A percentile compares a stretch with the other conserved stretches of the same genome.
These are phyloP conservation scores for Pleurozium schreberi DNA, from an alignment of 225 moss, liverwort and hornwort genomes.

Conservation along the genomic window DNA sequence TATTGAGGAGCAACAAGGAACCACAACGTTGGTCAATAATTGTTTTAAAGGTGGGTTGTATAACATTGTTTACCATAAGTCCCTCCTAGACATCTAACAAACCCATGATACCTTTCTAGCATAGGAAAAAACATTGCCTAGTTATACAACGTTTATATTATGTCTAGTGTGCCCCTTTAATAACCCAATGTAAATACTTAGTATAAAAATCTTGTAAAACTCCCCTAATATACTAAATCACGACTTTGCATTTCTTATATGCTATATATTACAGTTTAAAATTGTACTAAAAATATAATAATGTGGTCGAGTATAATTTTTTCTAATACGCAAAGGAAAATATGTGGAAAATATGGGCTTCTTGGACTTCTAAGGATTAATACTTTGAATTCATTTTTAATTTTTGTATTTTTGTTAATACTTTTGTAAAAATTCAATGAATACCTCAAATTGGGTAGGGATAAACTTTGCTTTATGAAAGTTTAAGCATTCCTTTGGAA, in stretches of 20 bases:
- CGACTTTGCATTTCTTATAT: background rate
- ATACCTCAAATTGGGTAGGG: background rate
- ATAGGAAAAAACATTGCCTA: rapidly evolving
- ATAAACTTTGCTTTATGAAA: background rate
- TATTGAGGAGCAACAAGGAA: rapidly evolving
- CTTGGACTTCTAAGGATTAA: no score
- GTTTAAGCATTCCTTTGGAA: background rate
- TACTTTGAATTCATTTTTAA: background rate
- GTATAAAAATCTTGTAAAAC: background rate
- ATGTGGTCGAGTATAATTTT: background rate
- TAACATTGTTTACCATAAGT: background rate
- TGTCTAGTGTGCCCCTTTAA: no score
- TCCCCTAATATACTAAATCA: no score
- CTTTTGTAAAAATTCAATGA: background rate
- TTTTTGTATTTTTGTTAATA: background rate
- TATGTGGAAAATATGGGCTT: background rate
- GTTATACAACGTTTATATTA: background rate
- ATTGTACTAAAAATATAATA: background rate
- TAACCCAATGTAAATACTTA: background rate
- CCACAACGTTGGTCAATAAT: background rate
- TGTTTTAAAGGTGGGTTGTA: background rate
- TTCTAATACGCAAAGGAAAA: background rate
- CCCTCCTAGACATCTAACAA: rapidly evolving
- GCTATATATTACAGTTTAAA: background rate
- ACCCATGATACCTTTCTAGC: background rate